Evolutionary conservation across 192 early-diverging fungal species (phyloP), one percentile per base, ranked within the genome.

Genomic region (Umbelopsis vinacea): DNA sequence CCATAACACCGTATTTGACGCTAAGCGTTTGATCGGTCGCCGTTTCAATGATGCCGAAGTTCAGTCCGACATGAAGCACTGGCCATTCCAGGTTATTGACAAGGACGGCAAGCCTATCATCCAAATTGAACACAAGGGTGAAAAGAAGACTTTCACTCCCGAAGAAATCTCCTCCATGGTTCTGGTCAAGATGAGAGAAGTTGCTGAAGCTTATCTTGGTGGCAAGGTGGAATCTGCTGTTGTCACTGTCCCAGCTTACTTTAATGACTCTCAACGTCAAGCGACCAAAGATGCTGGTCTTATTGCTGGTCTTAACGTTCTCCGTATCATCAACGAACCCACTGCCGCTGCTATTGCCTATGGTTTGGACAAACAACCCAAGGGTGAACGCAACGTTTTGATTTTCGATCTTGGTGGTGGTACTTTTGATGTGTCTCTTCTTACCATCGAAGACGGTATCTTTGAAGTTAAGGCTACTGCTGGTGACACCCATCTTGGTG

Each of bases 301-400:
- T 74, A 98, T 99, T 79, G 83, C 96, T 60, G 96, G 96, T 68
- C 87, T 99, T 68, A 97, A 97, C 88, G 95, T 99, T 60, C 93
- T 96, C 77, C 96, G 97, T 87, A 99, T 99, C 89, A 98, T 98
- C 88, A 98, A 98, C 91, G 97, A 99, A 88, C 96, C 97, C 73
- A 98, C 97, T 55, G 96, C 97, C 52, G 97, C 97, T 29, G 97
- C 97, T 77, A 98, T 99, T 79, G 97, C 97, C 77, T 99, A 98
- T 81, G 96, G 96, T 88, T 88, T 98, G 71, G 96, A 99, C 89
- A 97, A 97, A 91, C 96, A 96, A 91, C 79, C 82, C 75, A 91
- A 87, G 24, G 93, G 94, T 75, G 95, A 97, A 87, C 90, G 90
- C 84, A 96, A 97, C 88, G 93, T 98, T 68, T 90, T 98, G 75